These are phyloP conservation scores for Sutorius australiensis DNA, from an alignment of 768 basidiomycete genomes.

Conservation along the genomic window DNA sequence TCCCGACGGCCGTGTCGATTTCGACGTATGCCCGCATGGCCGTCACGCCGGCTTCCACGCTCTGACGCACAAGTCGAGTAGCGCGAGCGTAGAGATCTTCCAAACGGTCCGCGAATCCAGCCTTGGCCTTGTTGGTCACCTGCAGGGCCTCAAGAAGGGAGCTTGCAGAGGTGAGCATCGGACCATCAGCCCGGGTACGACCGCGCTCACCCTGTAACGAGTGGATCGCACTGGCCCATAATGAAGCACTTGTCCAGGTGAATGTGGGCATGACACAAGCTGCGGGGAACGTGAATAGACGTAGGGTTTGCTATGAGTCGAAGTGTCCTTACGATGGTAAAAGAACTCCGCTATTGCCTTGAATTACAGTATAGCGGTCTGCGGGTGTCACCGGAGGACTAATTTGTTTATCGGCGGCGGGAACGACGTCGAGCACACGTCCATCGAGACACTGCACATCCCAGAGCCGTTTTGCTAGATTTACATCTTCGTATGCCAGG, in stretches of 20 bases:
- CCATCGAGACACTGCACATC: conserved; percentile 31
- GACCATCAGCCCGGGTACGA: too few relatives aligned
- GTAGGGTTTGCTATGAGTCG: conserved; percentile 13
- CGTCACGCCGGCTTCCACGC: conserved; percentile 59
- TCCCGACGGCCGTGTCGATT: conserved; percentile 51
- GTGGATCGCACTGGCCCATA: conserved; percentile 48
- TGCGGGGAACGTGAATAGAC: conserved; percentile 10
- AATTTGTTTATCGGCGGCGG: conserved; percentile 7
- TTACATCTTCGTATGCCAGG: conserved; percentile 27
- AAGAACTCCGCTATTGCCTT: conserved; percentile 29
- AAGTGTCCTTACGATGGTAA: conserved; percentile 30
- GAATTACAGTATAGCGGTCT: conserved; percentile 3
- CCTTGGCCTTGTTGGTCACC: conserved; percentile 51
- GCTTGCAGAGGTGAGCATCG: conserved; percentile 29
- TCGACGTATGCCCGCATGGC: conserved; percentile 68
- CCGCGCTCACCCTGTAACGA: conserved; percentile 47
- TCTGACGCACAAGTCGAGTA: conserved; percentile 50
- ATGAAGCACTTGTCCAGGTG: conserved; percentile 71
- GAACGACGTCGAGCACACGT: conserved; percentile 24
- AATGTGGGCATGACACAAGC: conserved; percentile 60
- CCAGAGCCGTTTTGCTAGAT: conserved; percentile 29
- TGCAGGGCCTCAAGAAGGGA: conserved; percentile 54
- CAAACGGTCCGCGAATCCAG: conserved; percentile 39
- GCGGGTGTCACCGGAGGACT: background rate
- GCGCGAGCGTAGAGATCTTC: conserved; percentile 52